Base-by-base conservation (phyloP, 2,329 filamentous ascomycete species). In the Botrytis tulipae region DNA sequence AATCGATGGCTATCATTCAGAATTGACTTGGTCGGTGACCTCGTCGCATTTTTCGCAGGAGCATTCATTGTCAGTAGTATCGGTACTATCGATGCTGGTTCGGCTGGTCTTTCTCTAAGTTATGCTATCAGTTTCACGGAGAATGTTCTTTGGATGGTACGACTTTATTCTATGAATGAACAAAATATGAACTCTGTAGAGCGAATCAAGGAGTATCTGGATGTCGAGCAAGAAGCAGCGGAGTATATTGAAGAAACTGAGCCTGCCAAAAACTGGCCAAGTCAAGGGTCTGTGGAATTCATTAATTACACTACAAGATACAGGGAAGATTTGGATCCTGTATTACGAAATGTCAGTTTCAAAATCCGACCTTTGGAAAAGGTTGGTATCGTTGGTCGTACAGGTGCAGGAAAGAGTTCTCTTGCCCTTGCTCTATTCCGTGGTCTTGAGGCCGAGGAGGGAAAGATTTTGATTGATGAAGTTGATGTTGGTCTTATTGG, bases 131-230 rank as follows among this genome's bases (percentile, higher is more conserved):
- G 93, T 1, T 99, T 99, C 80, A 97, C 95, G 0, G 96, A 99
- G 82, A 98, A 97, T 77, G 92, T 99, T 10, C 85, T 99, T 29
- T 99, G 96, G 96, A 90, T 98, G 72, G 95, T 99, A 44, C 91
- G 96, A 65, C 87, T 98, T 22, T 99, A 99, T 82, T 92, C 95
- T 0, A 90, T 93, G 80, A 98, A 98, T 80, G 96, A 99, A 84
- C 96, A 99, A 83, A 98, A 98, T 83, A 98, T 99, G 96, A 99
- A 99, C 83, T 95, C 95, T 4, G 95, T 98, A 67, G 96, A 99
- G 84, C 93, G 96, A 80, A 92, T 99, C 80, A 97, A 97, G 84
- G 96, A 99, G 82, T 99, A 98, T 80, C 88, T 98, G 51, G 94
- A 98, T 62, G 93, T 99, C 1, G 95, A 98, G 78, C 95, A 98